These are phyloP conservation scores for Corymbia maculata DNA, from an alignment of 345 rosid genomes.

Conservation along the genomic window DNA sequence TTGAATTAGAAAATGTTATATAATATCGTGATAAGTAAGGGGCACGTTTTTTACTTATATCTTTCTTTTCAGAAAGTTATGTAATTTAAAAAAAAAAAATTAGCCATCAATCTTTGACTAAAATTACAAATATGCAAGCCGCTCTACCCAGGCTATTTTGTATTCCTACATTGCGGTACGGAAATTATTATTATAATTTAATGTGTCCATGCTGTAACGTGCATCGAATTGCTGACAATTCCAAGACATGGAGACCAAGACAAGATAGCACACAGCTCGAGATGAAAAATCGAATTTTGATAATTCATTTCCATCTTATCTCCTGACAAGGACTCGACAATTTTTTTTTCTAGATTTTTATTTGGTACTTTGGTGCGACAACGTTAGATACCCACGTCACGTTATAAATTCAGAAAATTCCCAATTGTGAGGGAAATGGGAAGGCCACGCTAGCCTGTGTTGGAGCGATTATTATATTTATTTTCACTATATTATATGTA, in stretches of 20 bases:
- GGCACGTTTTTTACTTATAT: accelerated
- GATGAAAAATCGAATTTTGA: neutral
- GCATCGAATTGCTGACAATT: neutral
- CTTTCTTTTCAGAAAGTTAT: neutral
- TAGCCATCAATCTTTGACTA: neutral
- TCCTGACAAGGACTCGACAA: neutral
- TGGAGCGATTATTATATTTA: neutral
- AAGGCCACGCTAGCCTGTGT: neutral
- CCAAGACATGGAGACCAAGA: neutral
- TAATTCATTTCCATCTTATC: neutral
- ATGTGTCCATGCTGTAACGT: neutral
- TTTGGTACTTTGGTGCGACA: neutral
- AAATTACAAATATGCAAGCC: neutral
- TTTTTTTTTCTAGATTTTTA: neutral
- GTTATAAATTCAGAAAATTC: neutral
- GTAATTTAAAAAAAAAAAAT: neutral
- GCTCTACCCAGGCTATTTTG: neutral
- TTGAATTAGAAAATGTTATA: neutral
- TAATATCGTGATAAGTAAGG: neutral
- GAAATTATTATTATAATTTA: neutral
- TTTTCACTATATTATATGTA: neutral
- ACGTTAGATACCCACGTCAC: neutral
- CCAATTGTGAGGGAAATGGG: neutral
- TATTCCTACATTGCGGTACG: neutral
- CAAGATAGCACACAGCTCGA: neutral